These are phyloP conservation scores for Oryza meridionalis DNA, from an alignment of 176 grass and related monocot species.

Conservation along the genomic window DNA sequence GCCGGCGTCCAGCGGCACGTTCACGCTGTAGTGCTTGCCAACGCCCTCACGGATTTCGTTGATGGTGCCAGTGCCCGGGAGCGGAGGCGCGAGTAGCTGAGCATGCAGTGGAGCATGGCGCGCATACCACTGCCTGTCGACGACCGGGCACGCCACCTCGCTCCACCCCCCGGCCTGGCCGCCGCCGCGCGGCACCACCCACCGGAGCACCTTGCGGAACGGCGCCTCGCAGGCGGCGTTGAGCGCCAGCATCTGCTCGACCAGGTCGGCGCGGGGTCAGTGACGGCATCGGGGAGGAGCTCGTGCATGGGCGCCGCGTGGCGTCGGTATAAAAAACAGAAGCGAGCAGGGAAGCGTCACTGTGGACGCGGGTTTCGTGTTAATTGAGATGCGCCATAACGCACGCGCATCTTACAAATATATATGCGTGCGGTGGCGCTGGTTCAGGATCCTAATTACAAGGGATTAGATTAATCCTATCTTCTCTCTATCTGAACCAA, in stretches of 20 bases:
- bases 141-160: constrained; percentile 1
- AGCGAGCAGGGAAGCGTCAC: too few relatives aligned
- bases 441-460: too few relatives aligned
- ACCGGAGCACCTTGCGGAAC: constrained; percentile 6
- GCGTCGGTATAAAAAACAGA: neutral
- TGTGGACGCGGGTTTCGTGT: too few relatives aligned
- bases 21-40: too few relatives aligned
- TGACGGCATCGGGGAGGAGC: neutral
- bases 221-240: constrained; percentile 25
- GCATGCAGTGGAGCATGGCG: neutral
- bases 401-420: too few relatives aligned
- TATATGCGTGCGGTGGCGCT: too few relatives aligned
- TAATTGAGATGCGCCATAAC: too few relatives aligned
- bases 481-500: too few relatives aligned
- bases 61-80: too few relatives aligned
- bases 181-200: neutral
- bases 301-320: neutral
- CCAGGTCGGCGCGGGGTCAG: neutral
- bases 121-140: constrained; percentile 18
- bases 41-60: too few relatives aligned
- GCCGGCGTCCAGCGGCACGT: too few relatives aligned
- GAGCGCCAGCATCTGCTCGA: constrained; percentile 10
- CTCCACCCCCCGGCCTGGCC: neutral
- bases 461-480: too few relatives aligned
- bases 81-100: neutral